A percentile compares a stretch with the other conserved stretches of the same genome.
These are phyloP conservation scores for Colletotrichum shisoi DNA, from an alignment of 2,329 filamentous ascomycete species.

Conservation along the genomic window DNA sequence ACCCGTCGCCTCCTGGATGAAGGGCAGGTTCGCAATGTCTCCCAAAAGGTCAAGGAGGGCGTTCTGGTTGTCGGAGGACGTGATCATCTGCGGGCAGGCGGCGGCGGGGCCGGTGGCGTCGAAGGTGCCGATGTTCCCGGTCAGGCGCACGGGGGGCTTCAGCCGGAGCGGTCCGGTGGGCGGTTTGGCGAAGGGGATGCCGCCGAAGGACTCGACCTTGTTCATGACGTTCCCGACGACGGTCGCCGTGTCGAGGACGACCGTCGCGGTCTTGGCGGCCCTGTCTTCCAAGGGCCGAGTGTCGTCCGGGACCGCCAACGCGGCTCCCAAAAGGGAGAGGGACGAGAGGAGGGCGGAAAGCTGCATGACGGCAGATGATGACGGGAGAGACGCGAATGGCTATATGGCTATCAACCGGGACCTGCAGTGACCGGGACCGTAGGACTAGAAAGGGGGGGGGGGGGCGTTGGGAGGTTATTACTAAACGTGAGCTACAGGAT, in stretches of 20 bases:
- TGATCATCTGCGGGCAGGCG: slow-evolving; percentile 67
- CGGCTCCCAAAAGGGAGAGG: slow-evolving; percentile 28
- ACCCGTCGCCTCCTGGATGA: slow-evolving; percentile 54
- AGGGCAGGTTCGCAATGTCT: slow-evolving; percentile 52
- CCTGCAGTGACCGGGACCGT: neutral
- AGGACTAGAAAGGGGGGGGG: neutral
- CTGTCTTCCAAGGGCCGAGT: slow-evolving; percentile 30
- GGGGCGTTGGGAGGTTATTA: neutral
- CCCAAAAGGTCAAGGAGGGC: slow-evolving; percentile 50
- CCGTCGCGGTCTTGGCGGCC: slow-evolving; percentile 32
- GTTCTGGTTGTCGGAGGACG: slow-evolving; percentile 36
- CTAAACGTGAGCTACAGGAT: slow-evolving; percentile 1
- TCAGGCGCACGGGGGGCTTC: slow-evolving; percentile 64
- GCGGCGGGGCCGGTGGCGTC: slow-evolving; percentile 58
- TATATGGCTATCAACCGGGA: neutral
- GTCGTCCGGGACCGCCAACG: slow-evolving; percentile 25
- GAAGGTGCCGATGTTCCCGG: slow-evolving; percentile 59
- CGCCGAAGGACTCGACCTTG: slow-evolving; percentile 65
- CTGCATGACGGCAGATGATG: slow-evolving; percentile 20
- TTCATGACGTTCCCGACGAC: slow-evolving; percentile 41
- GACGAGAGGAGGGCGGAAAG: slow-evolving; percentile 30
- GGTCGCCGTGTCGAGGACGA: slow-evolving; percentile 40
- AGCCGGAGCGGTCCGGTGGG: slow-evolving; percentile 66
- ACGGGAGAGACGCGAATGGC: neutral
- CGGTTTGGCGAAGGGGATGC: slow-evolving; percentile 70